Evolutionary conservation across 306 rosid genomes (phyloP).

Genomic region (Notholithocarpus densiflorus): DNA sequence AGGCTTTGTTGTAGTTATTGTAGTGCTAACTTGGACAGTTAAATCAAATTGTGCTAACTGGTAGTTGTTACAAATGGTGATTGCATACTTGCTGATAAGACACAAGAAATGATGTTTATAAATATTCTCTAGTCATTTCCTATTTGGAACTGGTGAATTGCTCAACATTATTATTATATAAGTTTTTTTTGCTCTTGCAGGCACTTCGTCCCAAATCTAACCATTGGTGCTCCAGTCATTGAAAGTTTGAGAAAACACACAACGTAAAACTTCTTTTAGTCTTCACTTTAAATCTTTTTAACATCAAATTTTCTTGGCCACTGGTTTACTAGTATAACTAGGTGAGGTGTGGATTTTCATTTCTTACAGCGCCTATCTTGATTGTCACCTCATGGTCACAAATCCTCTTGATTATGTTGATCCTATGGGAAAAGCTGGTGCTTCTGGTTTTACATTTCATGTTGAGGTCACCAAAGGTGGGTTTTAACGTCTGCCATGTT

Average conservation of each 20-base stretch:
- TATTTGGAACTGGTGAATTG: not conserved
- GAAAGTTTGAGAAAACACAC: slow-evolving; percentile 95
- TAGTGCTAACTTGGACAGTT: not conserved
- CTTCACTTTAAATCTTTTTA: not conserved
- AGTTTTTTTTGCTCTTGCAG: slow-evolving; percentile 28
- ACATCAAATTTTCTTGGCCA: not conserved
- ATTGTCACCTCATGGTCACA: slow-evolving; percentile 97
- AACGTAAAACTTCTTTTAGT: slow-evolving; percentile 42
- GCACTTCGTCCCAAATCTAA: slow-evolving; percentile 93
- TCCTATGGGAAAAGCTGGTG: slow-evolving; percentile 84
- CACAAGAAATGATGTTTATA: not conserved
- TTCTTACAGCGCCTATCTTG: slow-evolving; percentile 77
- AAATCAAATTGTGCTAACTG: slow-evolving; percentile 13
- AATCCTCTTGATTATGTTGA: slow-evolving; percentile 91
- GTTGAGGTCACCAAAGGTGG: slow-evolving; percentile 79
- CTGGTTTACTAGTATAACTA: slow-evolving; percentile 9
- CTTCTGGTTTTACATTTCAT: slow-evolving; percentile 96
- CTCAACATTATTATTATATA: not conserved
- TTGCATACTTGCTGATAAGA: slow-evolving; percentile 3
- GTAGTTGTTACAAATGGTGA: slow-evolving; percentile 21
- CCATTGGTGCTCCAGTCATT: slow-evolving; percentile 90
- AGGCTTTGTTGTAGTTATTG: no score
- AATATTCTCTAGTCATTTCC: not conserved
- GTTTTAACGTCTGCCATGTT: slow-evolving; percentile 1
- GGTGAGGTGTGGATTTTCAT: slow-evolving; percentile 7